Evolutionary conservation across 1,139 yeast genomes (phyloP), one percentile per base, ranked within the genome.

Genomic region (Eremothecium sinecaudum): DNA sequence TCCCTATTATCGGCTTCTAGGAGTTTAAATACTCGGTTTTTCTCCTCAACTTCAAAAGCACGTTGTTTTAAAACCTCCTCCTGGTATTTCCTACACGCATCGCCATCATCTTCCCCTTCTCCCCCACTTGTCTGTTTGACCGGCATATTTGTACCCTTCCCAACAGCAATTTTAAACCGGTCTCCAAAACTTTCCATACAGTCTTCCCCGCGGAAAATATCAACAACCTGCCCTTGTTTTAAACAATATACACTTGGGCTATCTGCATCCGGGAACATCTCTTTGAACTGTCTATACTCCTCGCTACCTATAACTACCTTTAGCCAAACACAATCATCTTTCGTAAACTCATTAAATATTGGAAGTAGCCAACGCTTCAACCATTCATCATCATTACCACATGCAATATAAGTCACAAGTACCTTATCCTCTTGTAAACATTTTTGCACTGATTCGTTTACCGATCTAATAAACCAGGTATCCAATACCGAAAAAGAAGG

Each of bases 181-280:
- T 40, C 38, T 13, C 46, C 47, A 36, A 67, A 61, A 13, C 46
- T 52, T 0, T 45, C 52, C 15, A 41, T 41, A 4, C 47, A 35
- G 2, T 56, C 39, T 4, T 56, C 60, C 5, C 59, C 64, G 3
- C 58, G 59, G 5, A 74, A 56, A 8, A 63, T 48, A 28, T 66
- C 73, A 28, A 72, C 44, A 7, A 75, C 56, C 27, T 61, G 51
- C 2, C 78, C 73, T 8, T 62, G 59, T 28, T 54, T 57, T 6
- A 78, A 63, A 34, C 73, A 61, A 53, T 62, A 71, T 40, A 70
- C 59, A 43, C 72, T 64, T 9, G 78, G 82, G 3, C 63, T 59
- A 2, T 46, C 48, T 22, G 66, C 62, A 19, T 63, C 61, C 0
- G 68, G 69, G 45, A 73, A 73, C 10, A 73, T 56, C 42, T 70